Evolutionary conservation across 129 eudicot genomes (phyloP).

Genomic region (Lonicera japonica): DNA sequence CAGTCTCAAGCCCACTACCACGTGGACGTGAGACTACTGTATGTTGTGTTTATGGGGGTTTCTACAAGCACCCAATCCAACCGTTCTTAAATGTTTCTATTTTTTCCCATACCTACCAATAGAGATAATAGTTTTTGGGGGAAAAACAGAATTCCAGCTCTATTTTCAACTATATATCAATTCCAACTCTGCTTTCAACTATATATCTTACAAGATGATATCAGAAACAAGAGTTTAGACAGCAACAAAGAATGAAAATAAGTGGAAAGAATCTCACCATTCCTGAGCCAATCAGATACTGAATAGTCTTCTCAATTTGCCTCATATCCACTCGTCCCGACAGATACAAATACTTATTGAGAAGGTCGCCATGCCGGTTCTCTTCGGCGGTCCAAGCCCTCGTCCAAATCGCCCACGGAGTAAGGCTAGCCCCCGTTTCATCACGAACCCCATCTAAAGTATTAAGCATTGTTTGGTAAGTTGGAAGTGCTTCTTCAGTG

Average conservation of each 20-base stretch:
- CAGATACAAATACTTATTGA: conserved; percentile 74
- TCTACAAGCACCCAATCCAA: too few relatives aligned
- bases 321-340: conserved; percentile 83
- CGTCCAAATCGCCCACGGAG: conserved; percentile 90
- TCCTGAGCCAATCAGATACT: conserved; percentile 87
- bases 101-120: too few relatives aligned
- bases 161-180: too few relatives aligned
- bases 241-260: neutral
- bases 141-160: too few relatives aligned
- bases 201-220: too few relatives aligned
- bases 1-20: too few relatives aligned
- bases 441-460: conserved; percentile 85
- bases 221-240: too few relatives aligned
- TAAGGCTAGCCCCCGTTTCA: conserved; percentile 86
- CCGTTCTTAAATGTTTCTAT: too few relatives aligned
- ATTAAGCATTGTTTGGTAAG: conserved; percentile 90
- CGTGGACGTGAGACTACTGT: too few relatives aligned
- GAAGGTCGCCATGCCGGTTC: conserved; percentile 94
- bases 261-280: conserved; percentile 46
- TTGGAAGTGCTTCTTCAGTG: conserved; percentile 94
- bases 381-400: conserved; percentile 99
- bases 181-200: too few relatives aligned
- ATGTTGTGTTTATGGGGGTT: too few relatives aligned
- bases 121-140: too few relatives aligned
- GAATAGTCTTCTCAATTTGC: conserved; percentile 79